These are phyloP conservation scores for Ceriops zippeliana DNA, from an alignment of 345 rosid genomes.

Conservation along the genomic window DNA sequence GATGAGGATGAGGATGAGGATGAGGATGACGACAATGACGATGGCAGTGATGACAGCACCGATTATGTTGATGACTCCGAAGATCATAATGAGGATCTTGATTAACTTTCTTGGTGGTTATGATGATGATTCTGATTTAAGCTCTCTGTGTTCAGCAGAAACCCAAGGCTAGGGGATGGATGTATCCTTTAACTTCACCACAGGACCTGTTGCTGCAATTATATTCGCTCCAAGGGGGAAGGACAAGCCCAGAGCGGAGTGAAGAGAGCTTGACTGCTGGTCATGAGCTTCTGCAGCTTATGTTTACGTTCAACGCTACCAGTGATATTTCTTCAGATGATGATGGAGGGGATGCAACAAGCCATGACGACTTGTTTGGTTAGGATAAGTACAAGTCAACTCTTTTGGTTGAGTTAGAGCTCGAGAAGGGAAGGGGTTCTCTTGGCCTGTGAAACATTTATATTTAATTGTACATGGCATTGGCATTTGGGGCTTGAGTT, in stretches of 20 bases:
- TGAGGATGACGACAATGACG: constrained; percentile 18
- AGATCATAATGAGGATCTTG: neutral
- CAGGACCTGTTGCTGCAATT: constrained; percentile 52
- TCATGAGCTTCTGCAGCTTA: constrained; percentile 46
- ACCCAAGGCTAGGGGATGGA: constrained; percentile 55
- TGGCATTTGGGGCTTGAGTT: constrained; percentile 11
- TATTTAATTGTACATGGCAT: constrained; percentile 29
- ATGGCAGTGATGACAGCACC: neutral
- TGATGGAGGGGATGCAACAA: constrained; percentile 37
- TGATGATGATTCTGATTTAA: constrained; percentile 33
- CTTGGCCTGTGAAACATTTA: neutral
- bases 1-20: constrained; percentile 5
- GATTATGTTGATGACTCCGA: constrained; percentile 11
- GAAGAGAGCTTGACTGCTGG: constrained; percentile 43
- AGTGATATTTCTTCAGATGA: constrained; percentile 40
- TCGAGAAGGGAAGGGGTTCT: neutral
- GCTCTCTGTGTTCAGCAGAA: constrained; percentile 57
- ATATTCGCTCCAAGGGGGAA: constrained; percentile 41
- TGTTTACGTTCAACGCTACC: constrained; percentile 42
- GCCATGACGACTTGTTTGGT: constrained; percentile 39
- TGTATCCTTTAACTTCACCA: constrained; percentile 37
- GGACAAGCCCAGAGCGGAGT: constrained; percentile 29
- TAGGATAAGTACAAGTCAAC: neutral
- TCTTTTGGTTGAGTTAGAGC: too few species aligned
- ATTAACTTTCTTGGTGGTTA: constrained; percentile 16